These are phyloP conservation scores for Eutrema japonicum DNA, from an alignment of 345 rosid species.

Conservation along the genomic window DNA sequence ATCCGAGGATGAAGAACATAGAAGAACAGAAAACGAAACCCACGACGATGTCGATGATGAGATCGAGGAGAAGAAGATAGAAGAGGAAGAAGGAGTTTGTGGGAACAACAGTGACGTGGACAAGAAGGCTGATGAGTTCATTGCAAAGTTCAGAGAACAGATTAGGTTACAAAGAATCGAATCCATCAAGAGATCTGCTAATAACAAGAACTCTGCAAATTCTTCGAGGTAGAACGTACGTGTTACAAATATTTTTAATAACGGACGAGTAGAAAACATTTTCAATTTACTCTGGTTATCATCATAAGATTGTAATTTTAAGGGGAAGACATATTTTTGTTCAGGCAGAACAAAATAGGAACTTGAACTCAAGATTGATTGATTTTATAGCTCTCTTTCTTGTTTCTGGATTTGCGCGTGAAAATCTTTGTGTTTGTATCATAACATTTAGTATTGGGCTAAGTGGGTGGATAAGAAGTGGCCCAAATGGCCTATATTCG, in stretches of 20 bases:
- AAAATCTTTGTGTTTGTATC: background rate
- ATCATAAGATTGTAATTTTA: constrained; percentile 26
- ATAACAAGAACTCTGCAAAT: constrained; percentile 30
- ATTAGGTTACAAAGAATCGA: constrained; percentile 96
- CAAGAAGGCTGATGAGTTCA: constrained; percentile 95
- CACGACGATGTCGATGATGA: constrained; percentile 15
- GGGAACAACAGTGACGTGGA: constrained; percentile 71
- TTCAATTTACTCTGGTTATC: constrained; percentile 9
- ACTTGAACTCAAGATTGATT: background rate
- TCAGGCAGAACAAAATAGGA: background rate
- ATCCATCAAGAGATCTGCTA: constrained; percentile 75
- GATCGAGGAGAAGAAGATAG: constrained; percentile 17
- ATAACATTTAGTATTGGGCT: background rate
- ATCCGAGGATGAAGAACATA: constrained; percentile 35
- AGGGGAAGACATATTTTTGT: background rate
- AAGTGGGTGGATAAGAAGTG: background rate
- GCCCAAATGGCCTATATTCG: constrained; percentile 6
- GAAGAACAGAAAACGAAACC: constrained; percentile 15
- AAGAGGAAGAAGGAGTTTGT: constrained; percentile 42
- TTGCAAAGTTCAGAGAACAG: constrained; percentile 98
- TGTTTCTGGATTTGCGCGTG: background rate
- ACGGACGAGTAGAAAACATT: background rate
- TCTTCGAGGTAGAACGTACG: constrained; percentile 32
- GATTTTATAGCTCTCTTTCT: background rate
- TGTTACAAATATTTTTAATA: background rate